These are phyloP conservation scores for Alisma plantagoaquatica DNA, from an alignment of 106 monocot species.

Conservation along the genomic window DNA sequence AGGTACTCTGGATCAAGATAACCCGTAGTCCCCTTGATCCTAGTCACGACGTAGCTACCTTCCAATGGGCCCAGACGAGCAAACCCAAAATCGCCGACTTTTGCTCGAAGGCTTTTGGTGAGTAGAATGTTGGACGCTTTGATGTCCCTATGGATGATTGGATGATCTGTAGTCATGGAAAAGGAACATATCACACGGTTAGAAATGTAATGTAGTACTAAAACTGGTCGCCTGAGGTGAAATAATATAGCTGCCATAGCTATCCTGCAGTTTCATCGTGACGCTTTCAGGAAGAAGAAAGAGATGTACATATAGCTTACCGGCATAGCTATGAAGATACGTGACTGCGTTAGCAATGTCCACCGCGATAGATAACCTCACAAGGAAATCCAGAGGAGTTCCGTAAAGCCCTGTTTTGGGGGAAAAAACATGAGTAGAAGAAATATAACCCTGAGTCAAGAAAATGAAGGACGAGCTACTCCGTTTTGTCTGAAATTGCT, in stretches of 20 bases:
- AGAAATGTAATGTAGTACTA: no score
- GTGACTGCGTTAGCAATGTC: constrained; percentile 72
- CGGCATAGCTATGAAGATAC: constrained; percentile 81
- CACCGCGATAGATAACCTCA: constrained; percentile 56
- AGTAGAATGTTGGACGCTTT: constrained; percentile 73
- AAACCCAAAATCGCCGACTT: constrained; percentile 76
- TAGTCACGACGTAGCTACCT: constrained; percentile 39
- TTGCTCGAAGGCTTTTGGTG: constrained; percentile 53
- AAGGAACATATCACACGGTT: no score
- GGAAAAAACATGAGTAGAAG: no score
- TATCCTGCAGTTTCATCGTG: no score
- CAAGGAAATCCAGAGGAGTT: constrained; percentile 49
- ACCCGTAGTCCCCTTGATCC: constrained; percentile 69
- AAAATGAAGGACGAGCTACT: no score
- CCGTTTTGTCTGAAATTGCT: no score
- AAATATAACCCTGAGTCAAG: no score
- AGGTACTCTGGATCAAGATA: constrained; percentile 78
- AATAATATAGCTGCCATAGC: no score
- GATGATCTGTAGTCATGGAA: constrained; percentile 62
- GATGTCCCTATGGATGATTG: constrained; percentile 70
- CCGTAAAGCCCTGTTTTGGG: constrained; percentile 37
- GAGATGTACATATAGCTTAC: no score
- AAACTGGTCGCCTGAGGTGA: no score
- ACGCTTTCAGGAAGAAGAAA: no score
- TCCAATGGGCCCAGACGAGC: constrained; percentile 45